phyloP scores from a whole-genome alignment of 2,329 filamentous ascomycete genomes.

The Cephalotrichum gorgonifer region DNA sequence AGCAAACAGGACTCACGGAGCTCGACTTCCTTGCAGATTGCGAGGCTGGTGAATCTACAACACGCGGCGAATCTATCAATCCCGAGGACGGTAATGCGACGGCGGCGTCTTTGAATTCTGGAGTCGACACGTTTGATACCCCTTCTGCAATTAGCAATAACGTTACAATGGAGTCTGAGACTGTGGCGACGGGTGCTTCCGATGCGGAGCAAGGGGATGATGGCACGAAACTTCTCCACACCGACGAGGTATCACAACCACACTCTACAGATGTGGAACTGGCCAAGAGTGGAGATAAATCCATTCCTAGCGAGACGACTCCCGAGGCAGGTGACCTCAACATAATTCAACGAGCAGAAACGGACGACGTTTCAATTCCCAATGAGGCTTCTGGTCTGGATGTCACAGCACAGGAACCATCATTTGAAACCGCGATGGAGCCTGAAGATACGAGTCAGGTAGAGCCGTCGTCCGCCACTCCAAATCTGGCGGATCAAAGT shows the following conservation, averaged over 20 bases:
- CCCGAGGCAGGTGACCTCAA: background rate
- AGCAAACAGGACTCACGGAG: conserved; percentile 12
- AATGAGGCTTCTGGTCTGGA: no score
- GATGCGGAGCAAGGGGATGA: background rate
- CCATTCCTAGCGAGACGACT: background rate
- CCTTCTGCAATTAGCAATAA: background rate
- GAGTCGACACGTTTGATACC: background rate
- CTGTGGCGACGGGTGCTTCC: background rate
- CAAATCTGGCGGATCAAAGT: no score
- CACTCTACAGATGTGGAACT: background rate
- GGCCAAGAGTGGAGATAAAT: background rate
- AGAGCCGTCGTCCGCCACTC: no score
- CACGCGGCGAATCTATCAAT: background rate
- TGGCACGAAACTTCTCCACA: background rate
- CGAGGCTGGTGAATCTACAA: background rate
- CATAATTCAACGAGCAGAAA: background rate
- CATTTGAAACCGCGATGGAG: no score
- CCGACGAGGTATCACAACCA: background rate
- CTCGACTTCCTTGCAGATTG: background rate
- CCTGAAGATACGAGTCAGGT: no score
- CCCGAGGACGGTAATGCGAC: background rate
- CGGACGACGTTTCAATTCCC: no score
- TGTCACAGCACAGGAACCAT: no score
- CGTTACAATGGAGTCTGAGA: conserved; percentile 1
- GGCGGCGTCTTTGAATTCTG: background rate